A percentile compares a stretch with the other conserved stretches of the same genome.
Conservation (phyloP, 208 protist genomes). For the Leishmania martiniquensis region DNA sequence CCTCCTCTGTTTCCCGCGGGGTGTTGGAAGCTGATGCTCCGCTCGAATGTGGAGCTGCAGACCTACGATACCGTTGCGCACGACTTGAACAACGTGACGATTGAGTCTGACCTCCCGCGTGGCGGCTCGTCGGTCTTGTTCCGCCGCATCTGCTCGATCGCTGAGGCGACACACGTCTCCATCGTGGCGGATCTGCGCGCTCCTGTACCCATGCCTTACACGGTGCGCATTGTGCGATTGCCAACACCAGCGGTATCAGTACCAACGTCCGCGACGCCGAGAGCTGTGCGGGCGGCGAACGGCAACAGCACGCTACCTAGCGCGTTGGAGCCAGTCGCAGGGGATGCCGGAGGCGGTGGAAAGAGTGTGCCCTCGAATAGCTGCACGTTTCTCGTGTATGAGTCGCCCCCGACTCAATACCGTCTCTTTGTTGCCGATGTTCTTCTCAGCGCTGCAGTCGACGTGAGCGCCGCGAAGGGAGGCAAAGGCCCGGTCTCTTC, state of each 20-base stretch:
- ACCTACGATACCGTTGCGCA: slow-evolving; percentile 54
- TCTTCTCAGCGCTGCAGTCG: slow-evolving; percentile 26
- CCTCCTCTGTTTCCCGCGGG: slow-evolving; percentile 35
- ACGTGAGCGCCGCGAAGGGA: slow-evolving; percentile 4
- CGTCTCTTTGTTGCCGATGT: slow-evolving; percentile 66
- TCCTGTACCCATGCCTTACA: slow-evolving; percentile 52
- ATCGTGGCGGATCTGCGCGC: slow-evolving; percentile 45
- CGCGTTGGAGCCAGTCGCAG: neutral
- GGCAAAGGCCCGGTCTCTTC: slow-evolving; percentile 12
- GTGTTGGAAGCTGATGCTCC: slow-evolving; percentile 68
- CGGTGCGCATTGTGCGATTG: slow-evolving; percentile 38
- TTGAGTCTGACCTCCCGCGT: slow-evolving; percentile 49
- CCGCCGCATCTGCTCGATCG: slow-evolving; percentile 54
- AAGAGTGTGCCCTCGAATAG: neutral
- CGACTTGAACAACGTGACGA: slow-evolving; percentile 37
- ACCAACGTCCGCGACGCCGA: neutral
- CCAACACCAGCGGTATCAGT: neutral
- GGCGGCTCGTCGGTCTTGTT: slow-evolving; percentile 65
- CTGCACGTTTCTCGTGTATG: slow-evolving; percentile 26
- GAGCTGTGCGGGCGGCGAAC: neutral
- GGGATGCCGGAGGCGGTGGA: neutral
- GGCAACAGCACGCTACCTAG: neutral
- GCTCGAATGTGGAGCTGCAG: slow-evolving; percentile 55
- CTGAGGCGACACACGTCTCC: slow-evolving; percentile 63
- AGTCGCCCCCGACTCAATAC: slow-evolving; percentile 6